Evolutionary conservation across 768 basidiomycete genomes (phyloP), one percentile per base, ranked within the genome.

Genomic region (Boletellus ananas): DNA sequence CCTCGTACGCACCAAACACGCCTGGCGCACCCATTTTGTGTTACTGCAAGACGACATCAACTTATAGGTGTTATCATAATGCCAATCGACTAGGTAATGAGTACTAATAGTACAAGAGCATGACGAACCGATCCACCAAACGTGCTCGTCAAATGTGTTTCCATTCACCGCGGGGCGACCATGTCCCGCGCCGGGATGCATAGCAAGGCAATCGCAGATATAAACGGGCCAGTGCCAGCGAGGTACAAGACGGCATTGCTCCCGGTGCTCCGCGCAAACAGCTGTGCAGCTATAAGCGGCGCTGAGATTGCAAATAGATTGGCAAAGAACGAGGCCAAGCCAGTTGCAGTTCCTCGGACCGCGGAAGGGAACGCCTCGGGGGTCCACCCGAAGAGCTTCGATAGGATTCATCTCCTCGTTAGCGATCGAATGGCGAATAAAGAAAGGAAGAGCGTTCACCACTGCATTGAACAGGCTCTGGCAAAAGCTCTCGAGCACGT

Each of bases 291-390:
- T 1, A 57, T 21, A 21, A 49, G 25, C 12, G 43, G 23, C 3
- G 34, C 41, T 12, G n/a, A 40, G 3, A 57, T 49, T 2, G 31
- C 50, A 31, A 52, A 4, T 6, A 58, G 1, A n/a, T 14, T 47
- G n/a, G 29, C 55, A 27, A 37, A 44, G 16, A 45, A 57, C 3
- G n/a, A 1, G 10, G 55, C 44, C 23, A 49, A 35, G 4, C 57
- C 55, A 1, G 51, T 47, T 1, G 45, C 57, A 25, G 57, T 58
- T 9, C 57, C 57, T 31, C 57, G 47, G 6, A 58, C 48, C 12
- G 57, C 47, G 17, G 31, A 3, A 16, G 57, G 57, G 31, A 58
- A 58, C 12, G 57, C 50, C 31, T 58, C 57, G 3, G 57, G 57
- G 20, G 45, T 58, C 57, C 57, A 58, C 27, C 57, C 55, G 2